These are phyloP conservation scores for Zygosaccharomyces pseudobailii DNA, from an alignment of 1,139 yeast genomes.

Conservation along the genomic window DNA sequence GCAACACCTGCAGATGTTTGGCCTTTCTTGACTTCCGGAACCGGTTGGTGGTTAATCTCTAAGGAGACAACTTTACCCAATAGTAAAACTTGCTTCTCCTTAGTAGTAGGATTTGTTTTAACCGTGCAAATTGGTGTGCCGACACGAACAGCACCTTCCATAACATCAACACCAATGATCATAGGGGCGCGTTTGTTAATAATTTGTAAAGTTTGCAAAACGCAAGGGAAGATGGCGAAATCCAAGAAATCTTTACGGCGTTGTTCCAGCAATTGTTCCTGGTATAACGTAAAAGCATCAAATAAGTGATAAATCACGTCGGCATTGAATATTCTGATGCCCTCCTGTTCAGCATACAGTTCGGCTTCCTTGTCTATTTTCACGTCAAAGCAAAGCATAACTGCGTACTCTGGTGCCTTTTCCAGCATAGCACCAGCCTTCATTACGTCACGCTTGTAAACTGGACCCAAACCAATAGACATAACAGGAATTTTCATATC, in stretches of 20 bases:
- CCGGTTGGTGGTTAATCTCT: constrained; percentile 90
- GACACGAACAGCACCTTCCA: constrained; percentile 80
- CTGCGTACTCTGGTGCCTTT: constrained; percentile 90
- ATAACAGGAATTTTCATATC: constrained; percentile 98
- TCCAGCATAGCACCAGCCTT: constrained; percentile 96
- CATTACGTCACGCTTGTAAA: constrained; percentile 96
- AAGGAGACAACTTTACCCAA: constrained; percentile 83
- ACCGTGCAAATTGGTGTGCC: constrained; percentile 98
- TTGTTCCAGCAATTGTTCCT: constrained; percentile 76
- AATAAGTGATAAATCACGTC: constrained; percentile 95
- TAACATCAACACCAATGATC: constrained; percentile 97
- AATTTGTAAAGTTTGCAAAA: constrained; percentile 87
- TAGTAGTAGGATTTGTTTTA: constrained; percentile 79
- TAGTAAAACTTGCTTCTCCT: constrained; percentile 64
- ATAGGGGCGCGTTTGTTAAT: constrained; percentile 98
- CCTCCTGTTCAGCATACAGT: constrained; percentile 91
- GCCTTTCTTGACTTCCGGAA: constrained; percentile 79
- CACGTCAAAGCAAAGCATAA: constrained; percentile 97
- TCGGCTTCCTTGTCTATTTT: constrained; percentile 97
- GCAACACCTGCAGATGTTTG: constrained; percentile 98
- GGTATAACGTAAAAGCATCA: constrained; percentile 91
- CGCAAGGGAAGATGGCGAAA: constrained; percentile 93
- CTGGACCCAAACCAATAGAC: constrained; percentile 98
- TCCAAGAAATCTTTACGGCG: constrained; percentile 87
- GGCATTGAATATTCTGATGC: constrained; percentile 87